These are phyloP conservation scores for Aspergillus tubingensis DNA, from an alignment of 2,329 filamentous ascomycete genomes.

Conservation along the genomic window DNA sequence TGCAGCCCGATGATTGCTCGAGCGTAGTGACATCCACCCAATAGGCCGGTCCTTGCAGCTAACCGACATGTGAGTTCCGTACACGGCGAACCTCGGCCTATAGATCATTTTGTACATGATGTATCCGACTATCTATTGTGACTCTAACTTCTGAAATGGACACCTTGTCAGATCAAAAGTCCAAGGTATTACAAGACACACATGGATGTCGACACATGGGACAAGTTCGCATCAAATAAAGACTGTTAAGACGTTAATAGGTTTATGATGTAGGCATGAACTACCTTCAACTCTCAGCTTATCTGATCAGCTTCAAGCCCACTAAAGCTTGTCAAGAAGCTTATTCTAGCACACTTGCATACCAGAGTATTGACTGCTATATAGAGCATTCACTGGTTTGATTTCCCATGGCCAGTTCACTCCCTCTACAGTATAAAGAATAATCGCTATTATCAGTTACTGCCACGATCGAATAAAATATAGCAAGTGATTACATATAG, in stretches of 20 bases:
- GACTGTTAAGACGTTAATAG: background rate
- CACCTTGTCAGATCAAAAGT: background rate
- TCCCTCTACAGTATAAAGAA: background rate
- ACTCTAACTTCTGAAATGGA: background rate
- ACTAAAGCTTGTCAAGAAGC: background rate
- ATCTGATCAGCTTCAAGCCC: background rate
- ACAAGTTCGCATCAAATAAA: too few relatives aligned
- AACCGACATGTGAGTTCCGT: background rate
- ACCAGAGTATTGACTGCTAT: background rate
- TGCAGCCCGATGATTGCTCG: background rate
- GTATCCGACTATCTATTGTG: background rate
- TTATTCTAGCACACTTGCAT: background rate
- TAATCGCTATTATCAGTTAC: background rate
- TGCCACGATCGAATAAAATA: too few relatives aligned
- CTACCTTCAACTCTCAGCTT: background rate
- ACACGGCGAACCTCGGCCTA: background rate
- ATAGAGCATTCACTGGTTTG: background rate
- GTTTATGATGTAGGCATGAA: background rate
- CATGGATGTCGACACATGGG: too few relatives aligned
- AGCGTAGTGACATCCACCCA: background rate
- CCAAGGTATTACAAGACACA: too few relatives aligned
- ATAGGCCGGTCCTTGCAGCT: background rate
- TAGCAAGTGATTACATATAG: too few relatives aligned
- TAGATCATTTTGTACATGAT: background rate
- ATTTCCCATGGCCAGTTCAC: background rate